These are phyloP conservation scores for Erysimum cheiranthoides DNA, from an alignment of 345 rosid species.

Conservation along the genomic window DNA sequence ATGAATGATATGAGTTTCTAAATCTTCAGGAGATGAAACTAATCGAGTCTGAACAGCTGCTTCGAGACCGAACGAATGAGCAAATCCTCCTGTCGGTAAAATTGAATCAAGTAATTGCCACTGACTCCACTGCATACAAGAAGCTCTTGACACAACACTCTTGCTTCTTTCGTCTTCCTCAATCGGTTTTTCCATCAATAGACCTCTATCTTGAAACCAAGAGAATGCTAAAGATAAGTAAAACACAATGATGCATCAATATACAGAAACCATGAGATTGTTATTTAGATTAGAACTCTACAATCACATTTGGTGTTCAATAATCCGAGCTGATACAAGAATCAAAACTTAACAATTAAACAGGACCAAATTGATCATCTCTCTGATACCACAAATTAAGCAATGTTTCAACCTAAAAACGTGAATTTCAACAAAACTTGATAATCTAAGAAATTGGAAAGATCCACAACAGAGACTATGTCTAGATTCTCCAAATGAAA, in stretches of 20 bases:
- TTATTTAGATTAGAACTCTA: no score
- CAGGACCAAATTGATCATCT: no score
- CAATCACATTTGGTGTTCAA: no score
- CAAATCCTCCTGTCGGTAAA: constrained; percentile 93
- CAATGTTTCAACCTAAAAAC: background rate
- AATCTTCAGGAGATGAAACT: constrained; percentile 56
- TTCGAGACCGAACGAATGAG: constrained; percentile 89
- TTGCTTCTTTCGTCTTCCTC: constrained; percentile 20
- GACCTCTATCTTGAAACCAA: background rate
- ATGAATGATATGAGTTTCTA: constrained; percentile 54
- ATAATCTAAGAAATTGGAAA: background rate
- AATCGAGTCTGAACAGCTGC: constrained; percentile 75
- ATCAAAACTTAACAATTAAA: no score
- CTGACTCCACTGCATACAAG: constrained; percentile 72
- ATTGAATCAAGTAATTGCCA: constrained; percentile 93
- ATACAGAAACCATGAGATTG: background rate
- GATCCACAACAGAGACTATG: background rate
- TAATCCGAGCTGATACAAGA: no score
- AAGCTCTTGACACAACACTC: background rate
- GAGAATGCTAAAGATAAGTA: constrained; percentile 1
- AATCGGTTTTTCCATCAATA: constrained; percentile 7
- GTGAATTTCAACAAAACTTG: background rate
- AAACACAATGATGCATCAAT: constrained; percentile 5
- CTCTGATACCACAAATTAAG: background rate
- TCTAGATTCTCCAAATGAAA: background rate